Conservation (phyloP, 176 grass and related monocot genomes). For the Bolboschoenus planiculmis region DNA sequence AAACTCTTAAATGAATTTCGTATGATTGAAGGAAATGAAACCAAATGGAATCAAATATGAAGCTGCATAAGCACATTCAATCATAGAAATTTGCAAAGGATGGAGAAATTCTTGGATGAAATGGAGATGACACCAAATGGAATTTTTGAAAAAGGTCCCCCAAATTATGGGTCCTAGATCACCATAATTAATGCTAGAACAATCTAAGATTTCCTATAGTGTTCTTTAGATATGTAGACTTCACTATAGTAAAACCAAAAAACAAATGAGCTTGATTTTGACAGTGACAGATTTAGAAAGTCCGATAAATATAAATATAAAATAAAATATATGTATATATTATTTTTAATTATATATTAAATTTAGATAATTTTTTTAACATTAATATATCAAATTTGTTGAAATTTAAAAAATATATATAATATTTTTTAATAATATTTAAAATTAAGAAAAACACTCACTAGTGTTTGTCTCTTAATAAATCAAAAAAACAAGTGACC, state of each 20-base stretch:
- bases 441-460: too few relatives aligned
- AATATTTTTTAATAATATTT: too few relatives aligned
- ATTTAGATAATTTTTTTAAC: too few relatives aligned
- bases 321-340: too few relatives aligned
- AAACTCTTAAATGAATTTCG: too few relatives aligned
- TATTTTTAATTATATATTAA: too few relatives aligned
- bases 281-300: too few relatives aligned
- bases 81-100: neutral
- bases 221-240: neutral
- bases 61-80: neutral
- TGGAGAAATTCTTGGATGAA: neutral
- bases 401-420: too few relatives aligned
- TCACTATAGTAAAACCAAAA: neutral
- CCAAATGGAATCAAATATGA: neutral
- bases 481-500: too few relatives aligned
- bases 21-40: neutral
- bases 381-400: too few relatives aligned
- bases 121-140: neutral
- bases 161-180: neutral
- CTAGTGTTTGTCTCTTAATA: too few relatives aligned
- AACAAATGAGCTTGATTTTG: neutral
- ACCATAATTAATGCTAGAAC: neutral
- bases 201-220: neutral
- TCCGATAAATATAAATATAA: too few relatives aligned
- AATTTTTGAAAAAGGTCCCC: neutral